A percentile compares a stretch with the other conserved stretches of the same genome.
Conservation (phyloP, 257 asterid genomes). For the Plantago elongata region DNA sequence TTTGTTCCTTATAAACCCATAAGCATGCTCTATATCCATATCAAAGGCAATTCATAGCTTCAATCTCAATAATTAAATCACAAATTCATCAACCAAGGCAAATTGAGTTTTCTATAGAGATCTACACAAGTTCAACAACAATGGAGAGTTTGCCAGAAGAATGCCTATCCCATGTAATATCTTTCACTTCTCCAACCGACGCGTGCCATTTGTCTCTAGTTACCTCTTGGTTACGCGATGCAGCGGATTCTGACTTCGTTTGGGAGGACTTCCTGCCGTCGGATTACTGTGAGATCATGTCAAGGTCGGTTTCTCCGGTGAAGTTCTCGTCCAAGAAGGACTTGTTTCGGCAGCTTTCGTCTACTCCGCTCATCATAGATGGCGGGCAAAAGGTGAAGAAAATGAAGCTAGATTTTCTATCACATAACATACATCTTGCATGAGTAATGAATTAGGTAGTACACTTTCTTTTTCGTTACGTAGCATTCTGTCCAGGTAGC, state of each 20-base stretch:
- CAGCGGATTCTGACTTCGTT: conserved; percentile 44
- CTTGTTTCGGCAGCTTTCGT: conserved; percentile 42
- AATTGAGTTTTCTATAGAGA: background rate
- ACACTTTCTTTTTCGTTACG: no score
- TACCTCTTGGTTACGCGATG: conserved; percentile 32
- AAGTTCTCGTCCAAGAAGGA: conserved; percentile 47
- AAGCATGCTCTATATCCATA: no score
- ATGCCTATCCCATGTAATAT: conserved; percentile 40
- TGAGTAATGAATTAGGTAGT: no score
- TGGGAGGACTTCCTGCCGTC: conserved; percentile 66
- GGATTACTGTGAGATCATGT: conserved; percentile 46
- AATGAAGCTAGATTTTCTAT: background rate
- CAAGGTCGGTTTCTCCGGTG: conserved; percentile 32
- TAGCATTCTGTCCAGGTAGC: no score
- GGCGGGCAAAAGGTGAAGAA: conserved; percentile 53
- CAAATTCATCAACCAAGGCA: background rate
- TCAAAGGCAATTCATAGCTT: background rate
- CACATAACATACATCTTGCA: background rate
- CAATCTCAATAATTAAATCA: background rate
- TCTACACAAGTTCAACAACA: background rate
- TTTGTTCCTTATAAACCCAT: background rate
- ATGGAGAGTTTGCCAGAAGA: conserved; percentile 52
- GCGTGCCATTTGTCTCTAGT: conserved; percentile 41
- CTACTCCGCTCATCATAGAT: conserved; percentile 59
- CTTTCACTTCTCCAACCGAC: conserved; percentile 46